Evolutionary conservation across 805 yeast genomes (phyloP).

Genomic region (Zygoascus flipseniorum): DNA sequence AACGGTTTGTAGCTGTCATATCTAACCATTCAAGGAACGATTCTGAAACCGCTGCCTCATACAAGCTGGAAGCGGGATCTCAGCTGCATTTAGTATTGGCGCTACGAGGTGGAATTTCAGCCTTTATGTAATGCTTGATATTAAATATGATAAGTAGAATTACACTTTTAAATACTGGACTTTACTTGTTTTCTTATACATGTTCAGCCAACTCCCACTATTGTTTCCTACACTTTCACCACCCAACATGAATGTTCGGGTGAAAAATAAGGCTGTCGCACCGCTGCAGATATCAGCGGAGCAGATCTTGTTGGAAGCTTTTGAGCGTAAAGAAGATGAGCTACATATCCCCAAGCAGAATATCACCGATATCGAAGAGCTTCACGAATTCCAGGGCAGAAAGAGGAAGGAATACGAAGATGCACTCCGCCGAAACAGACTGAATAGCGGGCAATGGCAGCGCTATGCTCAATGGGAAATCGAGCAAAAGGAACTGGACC

Average conservation of each 20-base stretch:
- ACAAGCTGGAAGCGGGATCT: constrained; percentile 77
- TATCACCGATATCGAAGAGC: constrained; percentile 71
- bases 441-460: constrained; percentile 82
- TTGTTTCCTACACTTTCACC: background rate
- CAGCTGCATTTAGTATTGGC: constrained; percentile 87
- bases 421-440: constrained; percentile 76
- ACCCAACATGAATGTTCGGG: constrained; percentile 12
- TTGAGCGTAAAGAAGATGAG: constrained; percentile 38
- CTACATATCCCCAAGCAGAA: constrained; percentile 35
- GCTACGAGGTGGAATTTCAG: constrained; percentile 66
- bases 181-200: too few species aligned
- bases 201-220: too few species aligned
- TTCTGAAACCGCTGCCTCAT: constrained; percentile 58
- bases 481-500: constrained; percentile 63
- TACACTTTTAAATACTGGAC: too few species aligned
- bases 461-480: constrained; percentile 85
- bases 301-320: constrained; percentile 55
- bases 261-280: constrained; percentile 37
- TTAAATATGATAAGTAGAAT: too few species aligned
- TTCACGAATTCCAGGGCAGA: constrained; percentile 62
- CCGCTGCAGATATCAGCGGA: constrained; percentile 56
- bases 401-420: constrained; percentile 78
- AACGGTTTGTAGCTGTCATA: background rate
- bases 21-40: constrained; percentile 44
- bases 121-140: background rate